A percentile compares a stretch with the other conserved stretches of the same genome.
These are phyloP conservation scores for Stentor coeruleus DNA, from an alignment of 73 alveolate species.

Conservation along the genomic window DNA sequence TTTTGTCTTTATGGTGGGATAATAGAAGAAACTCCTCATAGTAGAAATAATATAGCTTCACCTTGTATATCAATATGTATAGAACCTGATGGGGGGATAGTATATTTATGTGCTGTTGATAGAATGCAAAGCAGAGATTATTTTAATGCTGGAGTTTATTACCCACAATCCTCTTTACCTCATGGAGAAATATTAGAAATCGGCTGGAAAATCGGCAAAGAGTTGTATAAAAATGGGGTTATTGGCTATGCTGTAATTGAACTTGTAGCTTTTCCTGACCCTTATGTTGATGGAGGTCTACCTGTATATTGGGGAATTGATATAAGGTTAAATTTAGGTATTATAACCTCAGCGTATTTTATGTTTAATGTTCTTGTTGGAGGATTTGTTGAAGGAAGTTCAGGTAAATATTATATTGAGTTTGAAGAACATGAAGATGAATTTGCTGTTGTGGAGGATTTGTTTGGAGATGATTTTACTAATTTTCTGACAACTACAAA, in stretches of 20 bases:
- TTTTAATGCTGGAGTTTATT: conserved; percentile 82
- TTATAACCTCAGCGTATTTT: conserved; percentile 55
- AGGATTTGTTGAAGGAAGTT: too few species aligned
- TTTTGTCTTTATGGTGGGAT: conserved; percentile 93
- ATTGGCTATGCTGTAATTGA: conserved; percentile 69
- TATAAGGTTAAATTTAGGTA: conserved; percentile 58
- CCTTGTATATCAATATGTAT: conserved; percentile 77
- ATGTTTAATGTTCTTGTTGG: too few species aligned
- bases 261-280: conserved; percentile 82
- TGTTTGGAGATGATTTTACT: too few species aligned
- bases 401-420: too few species aligned
- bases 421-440: too few species aligned
- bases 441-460: too few species aligned
- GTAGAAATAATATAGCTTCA: conserved; percentile 73
- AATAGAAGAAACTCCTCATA: conserved; percentile 94
- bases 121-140: conserved; percentile 81
- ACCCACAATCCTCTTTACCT: conserved; percentile 79
- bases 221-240: conserved; percentile 49
- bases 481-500: too few species aligned
- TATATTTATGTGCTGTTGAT: conserved; percentile 85
- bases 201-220: conserved; percentile 66
- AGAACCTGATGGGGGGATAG: conserved; percentile 92
- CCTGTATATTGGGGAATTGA: conserved; percentile 82
- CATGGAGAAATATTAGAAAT: conserved; percentile 30
- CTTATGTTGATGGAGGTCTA: conserved; percentile 60